Evolutionary conservation across 2,329 filamentous ascomycete species (phyloP).

Genomic region (Penicillium sp.): DNA sequence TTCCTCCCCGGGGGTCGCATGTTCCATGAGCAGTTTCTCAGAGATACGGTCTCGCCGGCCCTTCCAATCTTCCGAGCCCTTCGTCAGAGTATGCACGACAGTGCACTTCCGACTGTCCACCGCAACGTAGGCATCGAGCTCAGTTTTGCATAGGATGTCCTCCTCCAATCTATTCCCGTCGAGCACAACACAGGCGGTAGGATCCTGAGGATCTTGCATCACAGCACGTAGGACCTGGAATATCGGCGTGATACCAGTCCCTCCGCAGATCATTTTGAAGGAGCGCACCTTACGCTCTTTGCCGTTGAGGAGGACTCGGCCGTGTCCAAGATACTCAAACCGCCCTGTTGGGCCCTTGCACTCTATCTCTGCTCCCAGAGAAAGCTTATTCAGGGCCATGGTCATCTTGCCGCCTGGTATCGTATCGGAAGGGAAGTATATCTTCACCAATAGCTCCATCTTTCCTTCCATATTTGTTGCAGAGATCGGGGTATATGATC

Average conservation of each 20-base stretch:
- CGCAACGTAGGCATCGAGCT: constrained; percentile 64
- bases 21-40: constrained; percentile 58
- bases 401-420: constrained; percentile 76
- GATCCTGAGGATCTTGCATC: constrained; percentile 61
- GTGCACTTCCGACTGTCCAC: constrained; percentile 56
- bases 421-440: constrained; percentile 65
- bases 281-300: constrained; percentile 57
- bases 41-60: constrained; percentile 68
- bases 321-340: constrained; percentile 72
- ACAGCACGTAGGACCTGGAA: constrained; percentile 78
- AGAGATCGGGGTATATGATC: constrained; percentile 83
- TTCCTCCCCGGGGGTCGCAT: constrained; percentile 51
- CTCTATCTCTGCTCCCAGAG: constrained; percentile 70
- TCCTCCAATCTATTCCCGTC: constrained; percentile 74
- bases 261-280: constrained; percentile 84
- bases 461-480: constrained; percentile 59
- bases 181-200: constrained; percentile 68
- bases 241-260: constrained; percentile 89
- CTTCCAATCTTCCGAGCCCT: constrained; percentile 62
- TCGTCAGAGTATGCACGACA: constrained; percentile 68
- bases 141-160: constrained; percentile 76
- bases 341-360: constrained; percentile 87
- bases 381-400: constrained; percentile 69
- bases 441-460: constrained; percentile 76
- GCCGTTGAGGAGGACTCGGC: constrained; percentile 61